Evolutionary conservation across 1,284 basidiomycete species (phyloP).

Genomic region (Grifola frondosa): DNA sequence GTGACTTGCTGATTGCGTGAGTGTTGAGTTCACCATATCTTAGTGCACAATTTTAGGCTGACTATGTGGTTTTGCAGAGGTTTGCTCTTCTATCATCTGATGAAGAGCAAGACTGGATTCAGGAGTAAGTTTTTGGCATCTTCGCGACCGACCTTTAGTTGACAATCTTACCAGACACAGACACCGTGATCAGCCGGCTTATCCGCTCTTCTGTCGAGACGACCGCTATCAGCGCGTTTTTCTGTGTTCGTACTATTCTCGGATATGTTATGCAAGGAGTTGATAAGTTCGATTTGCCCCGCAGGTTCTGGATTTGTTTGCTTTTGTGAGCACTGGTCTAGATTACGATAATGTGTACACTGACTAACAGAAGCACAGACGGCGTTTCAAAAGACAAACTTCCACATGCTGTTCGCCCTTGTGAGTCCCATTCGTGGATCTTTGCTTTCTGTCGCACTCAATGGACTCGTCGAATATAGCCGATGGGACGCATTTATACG

Average conservation of each 20-base stretch:
- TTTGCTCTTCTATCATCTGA: slow-evolving; percentile 10
- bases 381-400: slow-evolving; percentile 4
- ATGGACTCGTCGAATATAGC: neutral
- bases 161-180: slow-evolving; percentile 3
- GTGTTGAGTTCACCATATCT: neutral
- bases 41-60: neutral
- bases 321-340: slow-evolving; percentile 4
- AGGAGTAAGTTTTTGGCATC: slow-evolving; percentile 1
- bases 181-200: slow-evolving; percentile 15
- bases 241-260: slow-evolving; percentile 6
- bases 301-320: slow-evolving; percentile 11
- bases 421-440: slow-evolving; percentile 1
- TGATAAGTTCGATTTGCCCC: neutral
- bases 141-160: neutral
- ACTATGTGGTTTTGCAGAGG: neutral
- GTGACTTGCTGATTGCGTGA: slow-evolving; percentile 12
- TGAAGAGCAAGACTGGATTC: slow-evolving; percentile 13
- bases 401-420: slow-evolving; percentile 11
- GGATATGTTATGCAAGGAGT: neutral
- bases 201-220: slow-evolving; percentile 16
- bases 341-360: too few species aligned
- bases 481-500: slow-evolving; percentile 15
- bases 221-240: slow-evolving; percentile 7
- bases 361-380: neutral
- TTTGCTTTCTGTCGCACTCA: neutral